Percentiles rank a stretch among this genome's conserved stretches.
phyloP scores from a whole-genome alignment of 495 filamentous ascomycete genomes.

The Annulohypoxylon bovei region DNA sequence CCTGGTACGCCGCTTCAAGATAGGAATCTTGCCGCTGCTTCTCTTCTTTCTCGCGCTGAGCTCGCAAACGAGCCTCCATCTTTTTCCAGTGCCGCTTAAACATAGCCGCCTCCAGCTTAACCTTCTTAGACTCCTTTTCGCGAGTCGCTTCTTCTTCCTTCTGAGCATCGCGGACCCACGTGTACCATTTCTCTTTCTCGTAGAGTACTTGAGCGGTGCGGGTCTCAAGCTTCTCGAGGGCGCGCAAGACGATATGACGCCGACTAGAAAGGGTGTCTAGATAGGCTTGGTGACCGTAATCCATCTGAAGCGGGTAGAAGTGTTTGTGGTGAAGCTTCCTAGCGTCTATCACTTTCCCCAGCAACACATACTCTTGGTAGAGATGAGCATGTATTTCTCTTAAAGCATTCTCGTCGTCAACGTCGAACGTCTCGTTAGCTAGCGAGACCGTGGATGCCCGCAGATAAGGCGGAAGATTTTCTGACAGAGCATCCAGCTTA shows the following conservation, averaged over 20 bases:
- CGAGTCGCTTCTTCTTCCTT: constrained; percentile 57
- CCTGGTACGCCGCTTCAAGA: constrained; percentile 57
- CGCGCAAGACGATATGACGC: constrained; percentile 51
- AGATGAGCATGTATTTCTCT: constrained; percentile 57
- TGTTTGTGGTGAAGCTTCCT: constrained; percentile 64
- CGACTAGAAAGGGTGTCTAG: constrained; percentile 57
- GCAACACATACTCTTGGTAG: constrained; percentile 54
- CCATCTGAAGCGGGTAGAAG: constrained; percentile 59
- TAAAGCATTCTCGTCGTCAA: constrained; percentile 51
- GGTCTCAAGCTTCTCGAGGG: constrained; percentile 58
- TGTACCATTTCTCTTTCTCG: constrained; percentile 59
- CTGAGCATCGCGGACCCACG: constrained; percentile 59
- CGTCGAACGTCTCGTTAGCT: constrained; percentile 54
- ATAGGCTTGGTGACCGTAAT: constrained; percentile 57
- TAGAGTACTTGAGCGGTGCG: constrained; percentile 59
- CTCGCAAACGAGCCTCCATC: constrained; percentile 47
- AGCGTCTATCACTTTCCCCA: constrained; percentile 61
- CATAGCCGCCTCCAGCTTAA: constrained; percentile 61
- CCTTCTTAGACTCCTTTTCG: constrained; percentile 63
- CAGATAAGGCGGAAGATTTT: constrained; percentile 51
- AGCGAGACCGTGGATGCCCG: constrained; percentile 47
- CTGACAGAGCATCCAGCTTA: constrained; percentile 52
- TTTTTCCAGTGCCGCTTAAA: constrained; percentile 59
- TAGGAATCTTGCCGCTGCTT: constrained; percentile 55
- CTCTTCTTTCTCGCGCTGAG: constrained; percentile 53